These are phyloP conservation scores for Metschnikowia sp. DNA, from an alignment of 805 yeast genomes.

Conservation along the genomic window DNA sequence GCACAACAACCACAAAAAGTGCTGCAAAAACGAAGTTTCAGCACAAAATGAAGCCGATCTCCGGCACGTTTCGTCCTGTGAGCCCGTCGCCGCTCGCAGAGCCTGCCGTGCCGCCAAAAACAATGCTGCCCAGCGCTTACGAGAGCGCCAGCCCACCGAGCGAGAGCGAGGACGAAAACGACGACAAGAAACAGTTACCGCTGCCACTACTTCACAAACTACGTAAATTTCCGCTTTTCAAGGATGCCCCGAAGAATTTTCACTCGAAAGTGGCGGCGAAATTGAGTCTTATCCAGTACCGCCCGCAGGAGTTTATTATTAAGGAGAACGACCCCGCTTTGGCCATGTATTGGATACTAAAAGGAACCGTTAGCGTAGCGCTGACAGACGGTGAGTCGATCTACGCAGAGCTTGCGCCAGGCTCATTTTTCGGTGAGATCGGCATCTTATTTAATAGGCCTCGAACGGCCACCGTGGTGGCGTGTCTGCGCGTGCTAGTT, in stretches of 20 bases:
- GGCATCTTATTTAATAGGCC: constrained; percentile 75
- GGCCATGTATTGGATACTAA: constrained; percentile 76
- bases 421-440: constrained; percentile 75
- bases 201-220: constrained; percentile 52
- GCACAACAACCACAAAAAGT: background rate
- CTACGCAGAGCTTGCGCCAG: constrained; percentile 66
- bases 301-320: constrained; percentile 67
- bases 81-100: constrained; percentile 19
- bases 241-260: constrained; percentile 63
- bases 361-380: constrained; percentile 74
- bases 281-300: constrained; percentile 55
- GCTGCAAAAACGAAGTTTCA: background rate
- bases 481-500: constrained; percentile 60
- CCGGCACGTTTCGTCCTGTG: constrained; percentile 16
- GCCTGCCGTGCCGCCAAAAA: background rate
- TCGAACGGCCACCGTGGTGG: constrained; percentile 74
- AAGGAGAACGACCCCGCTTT: constrained; percentile 69
- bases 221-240: constrained; percentile 60
- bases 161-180: constrained; percentile 10
- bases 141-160: constrained; percentile 1
- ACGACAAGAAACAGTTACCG: constrained; percentile 32
- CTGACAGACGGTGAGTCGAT: constrained; percentile 75
- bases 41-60: constrained; percentile 7
- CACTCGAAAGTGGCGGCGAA: constrained; percentile 56
- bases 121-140: background rate